Base-by-base conservation (phyloP, 2,329 filamentous ascomycete species). In the Tricladium varicosporioides region DNA sequence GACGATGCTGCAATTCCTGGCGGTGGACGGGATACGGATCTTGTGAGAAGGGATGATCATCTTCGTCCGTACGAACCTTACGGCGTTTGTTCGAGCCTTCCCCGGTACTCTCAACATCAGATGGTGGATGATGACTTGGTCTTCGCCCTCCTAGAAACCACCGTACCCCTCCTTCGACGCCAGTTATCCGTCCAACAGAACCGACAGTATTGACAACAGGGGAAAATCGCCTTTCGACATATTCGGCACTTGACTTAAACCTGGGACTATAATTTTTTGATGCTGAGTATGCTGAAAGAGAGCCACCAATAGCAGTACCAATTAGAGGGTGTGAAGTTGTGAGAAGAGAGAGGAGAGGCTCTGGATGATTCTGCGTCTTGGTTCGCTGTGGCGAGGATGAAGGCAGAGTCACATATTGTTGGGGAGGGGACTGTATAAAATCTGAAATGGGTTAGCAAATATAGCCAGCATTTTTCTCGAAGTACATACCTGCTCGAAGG, bases 261-360 rank as follows among this genome's bases (percentile, higher is more conserved):
- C 89, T 83, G 0, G 93, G 92, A 1, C 91, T 95, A 67, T 93
- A 95, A 64, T 92, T 91, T 73, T 97, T 97, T 10, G 90, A 92
- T 2, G 83, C 87, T 27, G 88, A 87, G 71, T 97, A 97, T 1
- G 90, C 91, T 1, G 89, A 91, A 7, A 93, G 82, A 0, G 92
- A 93, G 52, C 87, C 86, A 63, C 90, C 91, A 65, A 96, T 92
- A 0, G 92, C 91, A 27, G 85, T 91, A 9, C 90, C 91, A 14
- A 97, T 82, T 60, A 95, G 79, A 0, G 93, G 93, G 69, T 97
- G 92, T 1, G 90, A 90, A 2, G 91, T 92, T 0, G 92, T 95
- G 18, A 97, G 82, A 1, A 97, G 83, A 5, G 91, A 89, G 2
- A 97, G 78, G 5, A 97, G 79, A 1, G 92, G 94, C 72, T 97